Conservation (phyloP, 1,139 yeast genomes). For the Pichia sp. region DNA sequence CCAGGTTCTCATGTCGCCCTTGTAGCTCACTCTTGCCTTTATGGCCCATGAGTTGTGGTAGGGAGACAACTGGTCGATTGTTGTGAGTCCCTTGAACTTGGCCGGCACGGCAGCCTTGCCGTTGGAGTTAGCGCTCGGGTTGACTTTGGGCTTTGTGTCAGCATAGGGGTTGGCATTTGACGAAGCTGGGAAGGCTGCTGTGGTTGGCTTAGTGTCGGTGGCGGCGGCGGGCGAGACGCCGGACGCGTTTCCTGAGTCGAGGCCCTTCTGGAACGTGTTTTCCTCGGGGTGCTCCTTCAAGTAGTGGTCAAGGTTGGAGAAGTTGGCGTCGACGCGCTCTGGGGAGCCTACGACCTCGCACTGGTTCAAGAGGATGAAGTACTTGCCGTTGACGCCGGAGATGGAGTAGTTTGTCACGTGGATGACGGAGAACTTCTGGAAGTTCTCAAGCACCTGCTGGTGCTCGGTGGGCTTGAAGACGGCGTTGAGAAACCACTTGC, state of each 20-base stretch:
- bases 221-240: not conserved
- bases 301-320: conserved; percentile 25
- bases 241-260: not conserved
- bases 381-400: conserved; percentile 25
- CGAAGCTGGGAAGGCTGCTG: not conserved
- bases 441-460: conserved; percentile 24
- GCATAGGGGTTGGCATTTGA: conserved; percentile 16
- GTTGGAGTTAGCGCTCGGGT: conserved; percentile 3
- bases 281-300: conserved; percentile 23
- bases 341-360: conserved; percentile 25
- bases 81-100: conserved; percentile 40
- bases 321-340: conserved; percentile 14
- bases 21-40: conserved; percentile 84
- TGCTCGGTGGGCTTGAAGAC: conserved; percentile 52
- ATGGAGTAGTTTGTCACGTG: conserved; percentile 20
- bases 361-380: conserved; percentile 26
- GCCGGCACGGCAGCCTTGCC: conserved; percentile 29
- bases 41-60: conserved; percentile 89
- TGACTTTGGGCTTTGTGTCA: not conserved
- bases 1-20: conserved; percentile 87
- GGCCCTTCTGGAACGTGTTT: conserved; percentile 4
- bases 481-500: conserved; percentile 58
- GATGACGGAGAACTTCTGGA: conserved; percentile 24
- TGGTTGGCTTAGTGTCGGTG: not conserved
- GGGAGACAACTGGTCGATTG: conserved; percentile 87